These are phyloP conservation scores for Kodamaea kaohsiungensis DNA, from an alignment of 805 yeast species.

Conservation along the genomic window DNA sequence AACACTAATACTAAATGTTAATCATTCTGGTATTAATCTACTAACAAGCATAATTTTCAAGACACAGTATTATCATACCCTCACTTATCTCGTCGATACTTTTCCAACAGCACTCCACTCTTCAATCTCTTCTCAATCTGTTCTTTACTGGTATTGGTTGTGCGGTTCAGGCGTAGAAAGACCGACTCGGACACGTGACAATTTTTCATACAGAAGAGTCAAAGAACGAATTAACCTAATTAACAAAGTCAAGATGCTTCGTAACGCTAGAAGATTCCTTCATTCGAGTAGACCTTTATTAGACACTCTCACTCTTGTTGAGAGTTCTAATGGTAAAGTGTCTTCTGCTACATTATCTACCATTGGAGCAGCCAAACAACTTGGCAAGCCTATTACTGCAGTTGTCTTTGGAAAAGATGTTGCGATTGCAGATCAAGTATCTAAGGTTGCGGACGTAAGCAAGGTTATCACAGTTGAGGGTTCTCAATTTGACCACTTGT, in stretches of 20 bases:
- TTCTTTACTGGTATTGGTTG: background rate
- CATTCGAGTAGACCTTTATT: slow-evolving; percentile 33
- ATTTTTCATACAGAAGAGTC: slow-evolving; percentile 1
- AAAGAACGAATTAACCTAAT: background rate
- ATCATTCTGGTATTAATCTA: no score
- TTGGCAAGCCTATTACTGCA: slow-evolving; percentile 82
- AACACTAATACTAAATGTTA: no score
- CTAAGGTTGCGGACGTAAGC: slow-evolving; percentile 53
- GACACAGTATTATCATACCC: no score
- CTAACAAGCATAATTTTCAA: no score
- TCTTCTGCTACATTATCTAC: slow-evolving; percentile 72
- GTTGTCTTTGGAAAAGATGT: slow-evolving; percentile 71
- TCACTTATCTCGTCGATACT: no score
- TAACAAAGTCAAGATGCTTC: background rate
- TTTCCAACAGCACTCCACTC: no score
- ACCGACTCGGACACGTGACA: slow-evolving; percentile 1
- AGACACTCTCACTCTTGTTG: slow-evolving; percentile 74
- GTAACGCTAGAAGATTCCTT: slow-evolving; percentile 41
- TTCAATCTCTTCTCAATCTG: no score
- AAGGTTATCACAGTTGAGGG: slow-evolving; percentile 62
- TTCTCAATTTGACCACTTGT: slow-evolving; percentile 59
- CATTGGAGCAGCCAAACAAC: slow-evolving; percentile 71
- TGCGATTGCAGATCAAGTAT: slow-evolving; percentile 42
- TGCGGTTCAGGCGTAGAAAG: background rate
- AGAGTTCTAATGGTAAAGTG: slow-evolving; percentile 54